Conservation (phyloP, 164 flowering plant genomes). For the Tetrastigma voinierianum region DNA sequence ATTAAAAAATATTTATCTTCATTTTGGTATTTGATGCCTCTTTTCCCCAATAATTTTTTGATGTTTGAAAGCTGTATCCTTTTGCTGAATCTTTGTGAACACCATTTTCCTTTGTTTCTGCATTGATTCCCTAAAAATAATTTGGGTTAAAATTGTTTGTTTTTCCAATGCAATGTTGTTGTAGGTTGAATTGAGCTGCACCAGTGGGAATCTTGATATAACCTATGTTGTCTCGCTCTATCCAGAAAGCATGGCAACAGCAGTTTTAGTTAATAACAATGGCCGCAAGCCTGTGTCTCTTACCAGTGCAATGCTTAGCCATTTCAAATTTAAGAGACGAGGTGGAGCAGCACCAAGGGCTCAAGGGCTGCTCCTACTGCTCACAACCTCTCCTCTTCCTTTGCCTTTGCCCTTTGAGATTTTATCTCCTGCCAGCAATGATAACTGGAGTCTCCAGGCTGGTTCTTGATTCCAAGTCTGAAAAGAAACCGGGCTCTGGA, state of each 20-base stretch:
- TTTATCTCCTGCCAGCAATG: constrained; percentile 66
- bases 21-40: too few relatives aligned
- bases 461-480: constrained; percentile 58
- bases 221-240: constrained; percentile 69
- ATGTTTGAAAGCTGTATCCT: too few relatives aligned
- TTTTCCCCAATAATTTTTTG: too few relatives aligned
- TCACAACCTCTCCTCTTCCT: constrained; percentile 70
- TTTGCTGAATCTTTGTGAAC: too few relatives aligned
- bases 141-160: background rate
- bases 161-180: background rate
- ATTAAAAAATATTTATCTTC: too few relatives aligned
- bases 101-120: too few relatives aligned
- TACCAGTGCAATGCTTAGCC: constrained; percentile 64
- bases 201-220: constrained; percentile 56
- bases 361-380: constrained; percentile 65
- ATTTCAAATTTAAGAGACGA: constrained; percentile 54
- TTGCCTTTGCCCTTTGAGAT: constrained; percentile 64
- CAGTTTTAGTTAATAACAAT: constrained; percentile 81
- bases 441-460: constrained; percentile 57
- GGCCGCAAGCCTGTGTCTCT: constrained; percentile 53
- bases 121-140: too few relatives aligned
- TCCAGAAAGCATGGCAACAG: constrained; percentile 75
- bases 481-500: constrained; percentile 60
- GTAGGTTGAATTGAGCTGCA: constrained; percentile 82
- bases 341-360: constrained; percentile 61